Evolutionary conservation across 179 eudicot genomes (phyloP).

Genomic region (Spinacia oleracea): DNA sequence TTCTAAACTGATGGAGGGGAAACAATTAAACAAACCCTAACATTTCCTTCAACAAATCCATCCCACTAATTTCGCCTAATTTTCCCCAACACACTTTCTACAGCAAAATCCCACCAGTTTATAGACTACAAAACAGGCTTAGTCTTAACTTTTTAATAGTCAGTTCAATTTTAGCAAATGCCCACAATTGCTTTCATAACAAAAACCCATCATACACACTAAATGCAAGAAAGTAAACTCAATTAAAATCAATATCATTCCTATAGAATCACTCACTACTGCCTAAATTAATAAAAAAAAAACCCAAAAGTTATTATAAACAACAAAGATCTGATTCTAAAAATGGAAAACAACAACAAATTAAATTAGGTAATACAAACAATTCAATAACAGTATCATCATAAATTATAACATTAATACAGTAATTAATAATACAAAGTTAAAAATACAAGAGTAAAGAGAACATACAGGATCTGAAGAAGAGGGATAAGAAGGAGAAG

Average conservation of each 20-base stretch:
- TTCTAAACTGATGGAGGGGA: not conserved
- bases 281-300: not conserved
- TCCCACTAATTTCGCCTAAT: not conserved
- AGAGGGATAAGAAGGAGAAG: constrained; percentile 54
- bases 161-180: not conserved
- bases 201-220: not conserved
- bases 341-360: not conserved
- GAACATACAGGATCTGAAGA: constrained; percentile 46
- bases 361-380: not conserved
- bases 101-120: constrained; percentile 1
- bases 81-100: not conserved
- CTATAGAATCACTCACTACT: not conserved
- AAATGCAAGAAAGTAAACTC: not conserved
- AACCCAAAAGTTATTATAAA: not conserved
- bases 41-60: not conserved
- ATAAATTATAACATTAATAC: not conserved
- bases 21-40: not conserved
- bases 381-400: not conserved
- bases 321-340: constrained; percentile 6
- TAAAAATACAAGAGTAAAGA: constrained; percentile 5
- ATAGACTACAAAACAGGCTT: not conserved
- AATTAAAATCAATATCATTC: not conserved
- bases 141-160: not conserved
- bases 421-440: too few species aligned
- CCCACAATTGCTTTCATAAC: constrained; percentile 1